Evolutionary conservation across 2,329 filamentous ascomycete genomes (phyloP).

Genomic region (Beauveria medogensis): DNA sequence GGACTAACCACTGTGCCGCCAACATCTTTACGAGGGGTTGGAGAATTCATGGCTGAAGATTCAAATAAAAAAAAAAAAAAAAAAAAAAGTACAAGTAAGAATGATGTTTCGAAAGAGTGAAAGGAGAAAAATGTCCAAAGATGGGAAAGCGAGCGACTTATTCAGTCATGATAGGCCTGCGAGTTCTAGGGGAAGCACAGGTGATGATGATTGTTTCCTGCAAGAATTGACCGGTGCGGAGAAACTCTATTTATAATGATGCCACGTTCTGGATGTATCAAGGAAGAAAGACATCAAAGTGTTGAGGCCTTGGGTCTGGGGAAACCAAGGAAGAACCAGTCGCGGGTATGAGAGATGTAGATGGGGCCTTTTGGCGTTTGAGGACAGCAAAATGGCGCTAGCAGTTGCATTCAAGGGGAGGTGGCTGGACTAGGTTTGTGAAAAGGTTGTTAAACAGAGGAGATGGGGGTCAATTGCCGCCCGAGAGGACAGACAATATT

Average conservation of each 20-base stretch:
- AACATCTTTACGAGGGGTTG: neutral
- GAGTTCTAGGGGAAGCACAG: neutral
- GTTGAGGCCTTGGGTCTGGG: neutral
- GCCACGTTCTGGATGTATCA: neutral
- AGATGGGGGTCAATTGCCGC: conserved; percentile 4
- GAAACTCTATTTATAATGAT: neutral
- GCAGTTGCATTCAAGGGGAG: neutral
- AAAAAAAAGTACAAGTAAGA: neutral
- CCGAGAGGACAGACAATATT: neutral
- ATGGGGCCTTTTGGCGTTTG: neutral
- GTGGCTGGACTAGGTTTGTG: neutral
- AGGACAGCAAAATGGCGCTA: neutral
- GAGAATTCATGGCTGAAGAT: neutral
- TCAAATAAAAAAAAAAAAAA: no score
- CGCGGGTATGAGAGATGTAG: neutral
- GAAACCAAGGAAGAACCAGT: neutral
- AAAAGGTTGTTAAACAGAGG: neutral
- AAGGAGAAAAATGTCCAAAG: neutral
- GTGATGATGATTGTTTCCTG: neutral
- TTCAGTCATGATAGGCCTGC: conserved; percentile 1
- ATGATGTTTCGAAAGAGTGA: neutral
- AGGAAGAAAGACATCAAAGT: neutral
- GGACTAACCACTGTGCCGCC: neutral
- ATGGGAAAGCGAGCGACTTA: neutral
- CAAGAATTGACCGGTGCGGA: neutral